A percentile compares a stretch with the other conserved stretches of the same genome.
Evolutionary conservation across 139 green algal species (phyloP).

Genomic region (Micromonas pusilla): DNA sequence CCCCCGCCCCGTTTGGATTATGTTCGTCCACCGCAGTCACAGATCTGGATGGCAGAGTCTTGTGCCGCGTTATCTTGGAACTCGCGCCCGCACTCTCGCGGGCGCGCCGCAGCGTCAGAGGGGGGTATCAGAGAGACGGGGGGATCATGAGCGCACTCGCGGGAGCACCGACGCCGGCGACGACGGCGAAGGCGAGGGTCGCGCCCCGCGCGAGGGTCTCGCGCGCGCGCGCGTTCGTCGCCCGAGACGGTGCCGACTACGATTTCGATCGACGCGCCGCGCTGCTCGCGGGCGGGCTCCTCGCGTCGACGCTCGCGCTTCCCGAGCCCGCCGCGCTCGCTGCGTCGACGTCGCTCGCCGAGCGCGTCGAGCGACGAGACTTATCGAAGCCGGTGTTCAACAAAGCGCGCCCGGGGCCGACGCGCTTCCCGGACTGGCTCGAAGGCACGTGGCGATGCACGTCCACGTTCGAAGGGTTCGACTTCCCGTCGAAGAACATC

Average conservation of each 20-base stretch:
- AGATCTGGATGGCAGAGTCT: too few species aligned
- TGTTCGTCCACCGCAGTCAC: too few species aligned
- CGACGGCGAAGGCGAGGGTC: background rate
- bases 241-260: background rate
- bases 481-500: constrained; percentile 17
- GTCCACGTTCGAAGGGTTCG: constrained; percentile 15
- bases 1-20: too few species aligned
- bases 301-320: background rate
- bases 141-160: too few species aligned
- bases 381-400: constrained; percentile 22
- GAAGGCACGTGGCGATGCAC: constrained; percentile 10
- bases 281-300: background rate
- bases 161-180: too few species aligned
- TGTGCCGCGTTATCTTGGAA: too few species aligned
- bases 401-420: background rate
- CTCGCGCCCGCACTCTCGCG: too few species aligned
- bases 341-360: background rate
- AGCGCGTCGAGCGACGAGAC: background rate
- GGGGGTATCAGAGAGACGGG: too few species aligned
- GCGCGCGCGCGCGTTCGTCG: too few species aligned
- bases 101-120: too few species aligned
- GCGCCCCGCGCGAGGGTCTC: background rate
- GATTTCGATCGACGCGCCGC: background rate
- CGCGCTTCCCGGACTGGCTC: constrained; percentile 7
- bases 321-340: background rate